Evolutionary conservation across 2,329 filamentous ascomycete genomes (phyloP), one percentile per base, ranked within the genome.

Genomic region (Calonectria leucothoes): DNA sequence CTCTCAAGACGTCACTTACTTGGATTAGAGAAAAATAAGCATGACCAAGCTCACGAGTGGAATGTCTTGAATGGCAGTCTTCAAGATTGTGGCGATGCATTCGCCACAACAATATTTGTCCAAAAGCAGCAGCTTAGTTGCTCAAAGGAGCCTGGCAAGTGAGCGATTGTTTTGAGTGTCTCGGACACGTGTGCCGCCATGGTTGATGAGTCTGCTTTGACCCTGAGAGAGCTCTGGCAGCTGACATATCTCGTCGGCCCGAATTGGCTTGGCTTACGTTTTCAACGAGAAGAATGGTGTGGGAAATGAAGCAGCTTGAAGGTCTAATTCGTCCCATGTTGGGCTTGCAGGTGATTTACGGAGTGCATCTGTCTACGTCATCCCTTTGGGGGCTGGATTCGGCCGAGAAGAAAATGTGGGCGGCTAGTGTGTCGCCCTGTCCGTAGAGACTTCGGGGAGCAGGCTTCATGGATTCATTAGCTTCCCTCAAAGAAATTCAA

Each of bases 241-340:
- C 11, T 80, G 78, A n/a, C 79, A 77, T 17, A 80, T 78, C 14
- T 80, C 78, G 15, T 80, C 78, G 14, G 75, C 72, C 29, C 78
- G 63, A 2, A 80, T 74, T 0, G 75, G 57, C 78, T 78, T 2
- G 78, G 78, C 1, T 77, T 72, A 7, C 77, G 74, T 0, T 73
- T 76, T 78, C 0, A 80, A 48, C 0, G 77, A 71, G 0, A 76
- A 76, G 31, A 80, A 78, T 0, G 79, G 73, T 15, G 78, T 77
- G 11, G 71, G 77, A 2, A 78, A 72, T 37, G 80, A 79, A 0
- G 72, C 70, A 3, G 77, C 76, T 76, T 2, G 73, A 76, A 0
- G 76, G 63, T 11, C 74, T 66, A 65, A 77, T 78, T 17, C 76
- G 77, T 0, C 74, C 68, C 78, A 7, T 79, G 74, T 1, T 68